Conservation (phyloP, 225 moss, liverwort and hornwort genomes). For the Lunularia cruciata region DNA sequence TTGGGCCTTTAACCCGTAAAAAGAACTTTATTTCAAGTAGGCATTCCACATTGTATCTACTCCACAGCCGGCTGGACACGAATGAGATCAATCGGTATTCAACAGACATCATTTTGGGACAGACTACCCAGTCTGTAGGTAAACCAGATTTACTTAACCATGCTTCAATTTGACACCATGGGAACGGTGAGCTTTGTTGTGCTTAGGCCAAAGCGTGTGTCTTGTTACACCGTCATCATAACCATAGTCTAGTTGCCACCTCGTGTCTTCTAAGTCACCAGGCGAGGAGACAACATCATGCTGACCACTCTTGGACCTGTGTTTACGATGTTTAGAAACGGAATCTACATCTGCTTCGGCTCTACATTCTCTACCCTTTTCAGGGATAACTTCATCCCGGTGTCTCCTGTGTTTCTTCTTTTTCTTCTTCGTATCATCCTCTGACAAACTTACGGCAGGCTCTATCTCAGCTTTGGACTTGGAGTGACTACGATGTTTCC, state of each 20-base stretch:
- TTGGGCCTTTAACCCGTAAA: background rate
- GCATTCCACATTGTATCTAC: background rate
- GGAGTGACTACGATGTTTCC: conserved; percentile 75
- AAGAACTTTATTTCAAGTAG: background rate
- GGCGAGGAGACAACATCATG: conserved; percentile 13
- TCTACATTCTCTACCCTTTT: conserved; percentile 48
- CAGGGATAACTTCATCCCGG: conserved; percentile 47
- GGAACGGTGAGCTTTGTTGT: conserved; percentile 33
- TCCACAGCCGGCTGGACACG: background rate
- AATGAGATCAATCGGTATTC: background rate
- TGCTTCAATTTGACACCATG: conserved; percentile 35
- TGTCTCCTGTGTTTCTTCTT: conserved; percentile 78
- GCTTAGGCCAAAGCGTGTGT: conserved; percentile 28
- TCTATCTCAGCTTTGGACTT: conserved; percentile 71
- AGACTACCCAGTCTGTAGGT: background rate
- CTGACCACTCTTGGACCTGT: conserved; percentile 32
- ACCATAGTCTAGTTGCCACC: conserved; percentile 45
- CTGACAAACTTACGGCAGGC: conserved; percentile 53
- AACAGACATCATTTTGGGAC: background rate
- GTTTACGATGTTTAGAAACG: conserved; percentile 34
- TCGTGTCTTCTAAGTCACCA: conserved; percentile 31
- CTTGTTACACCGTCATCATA: conserved; percentile 20
- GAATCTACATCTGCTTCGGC: conserved; percentile 35
- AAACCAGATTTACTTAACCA: background rate
- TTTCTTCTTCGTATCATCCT: conserved; percentile 71